Conservation (phyloP, 352 stramenopile genomes). For the Phytophthora litchii region DNA sequence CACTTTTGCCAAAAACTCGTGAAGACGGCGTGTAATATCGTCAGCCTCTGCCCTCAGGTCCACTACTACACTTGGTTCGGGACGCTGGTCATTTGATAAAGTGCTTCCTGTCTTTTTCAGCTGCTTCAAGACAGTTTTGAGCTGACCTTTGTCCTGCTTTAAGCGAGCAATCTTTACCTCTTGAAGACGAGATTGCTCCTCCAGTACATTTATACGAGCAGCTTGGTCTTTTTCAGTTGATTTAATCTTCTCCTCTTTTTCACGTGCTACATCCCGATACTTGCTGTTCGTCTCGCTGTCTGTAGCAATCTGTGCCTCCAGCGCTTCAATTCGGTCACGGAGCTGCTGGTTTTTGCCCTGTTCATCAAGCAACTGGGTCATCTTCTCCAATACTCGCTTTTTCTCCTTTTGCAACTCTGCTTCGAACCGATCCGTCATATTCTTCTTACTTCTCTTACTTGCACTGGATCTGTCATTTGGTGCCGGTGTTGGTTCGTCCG, state of each 20-base stretch:
- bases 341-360: constrained; percentile 69
- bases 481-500: constrained; percentile 5
- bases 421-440: constrained; percentile 36
- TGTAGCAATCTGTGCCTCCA: constrained; percentile 45
- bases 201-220: constrained; percentile 26
- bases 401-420: constrained; percentile 71
- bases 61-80: constrained; percentile 9
- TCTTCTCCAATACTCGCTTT: constrained; percentile 70
- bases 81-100: constrained; percentile 6
- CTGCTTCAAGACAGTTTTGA: constrained; percentile 37
- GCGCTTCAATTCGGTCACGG: constrained; percentile 42
- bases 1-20: constrained; percentile 52
- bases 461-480: constrained; percentile 6
- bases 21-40: constrained; percentile 43
- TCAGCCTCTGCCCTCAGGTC: constrained; percentile 47
- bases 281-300: constrained; percentile 30
- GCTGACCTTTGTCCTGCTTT: constrained; percentile 43
- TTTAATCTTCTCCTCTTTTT: constrained; percentile 29
- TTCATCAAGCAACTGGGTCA: constrained; percentile 68
- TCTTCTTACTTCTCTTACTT: constrained; percentile 9
- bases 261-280: constrained; percentile 10
- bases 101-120: constrained; percentile 16
- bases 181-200: constrained; percentile 42
- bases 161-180: constrained; percentile 39
- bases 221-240: constrained; percentile 35